These are phyloP conservation scores for Cyberlindnera americana DNA, from an alignment of 805 yeast species.

Conservation along the genomic window DNA sequence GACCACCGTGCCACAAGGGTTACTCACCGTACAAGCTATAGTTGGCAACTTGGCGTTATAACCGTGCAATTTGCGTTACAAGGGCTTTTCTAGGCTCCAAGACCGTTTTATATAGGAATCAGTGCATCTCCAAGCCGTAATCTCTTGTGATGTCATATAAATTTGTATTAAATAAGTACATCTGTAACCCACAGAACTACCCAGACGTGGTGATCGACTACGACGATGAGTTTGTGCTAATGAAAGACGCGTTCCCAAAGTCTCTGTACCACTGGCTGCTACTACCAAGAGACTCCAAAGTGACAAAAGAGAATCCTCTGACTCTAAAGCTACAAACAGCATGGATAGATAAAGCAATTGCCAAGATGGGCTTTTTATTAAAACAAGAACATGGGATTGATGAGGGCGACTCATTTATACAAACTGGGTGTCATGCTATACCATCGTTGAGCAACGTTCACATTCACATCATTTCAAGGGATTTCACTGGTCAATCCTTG, in stretches of 20 bases:
- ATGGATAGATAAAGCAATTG: conserved; percentile 16
- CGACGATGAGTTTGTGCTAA: conserved; percentile 52
- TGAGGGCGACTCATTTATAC: conserved; percentile 31
- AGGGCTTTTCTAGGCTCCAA: too few relatives aligned
- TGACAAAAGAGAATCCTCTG: too few relatives aligned
- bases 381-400: conserved; percentile 17
- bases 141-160: too few relatives aligned
- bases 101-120: too few relatives aligned
- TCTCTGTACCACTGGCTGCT: conserved; percentile 56
- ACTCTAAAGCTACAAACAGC: too few relatives aligned
- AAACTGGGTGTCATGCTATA: conserved; percentile 62
- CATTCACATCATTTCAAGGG: conserved; percentile 67
- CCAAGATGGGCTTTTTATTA: conserved; percentile 6
- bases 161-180: too few relatives aligned
- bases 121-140: too few relatives aligned
- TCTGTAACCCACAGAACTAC: conserved; percentile 41
- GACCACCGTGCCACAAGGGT: too few relatives aligned
- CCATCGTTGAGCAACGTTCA: conserved; percentile 73
- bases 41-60: too few relatives aligned
- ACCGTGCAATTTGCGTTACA: too few relatives aligned
- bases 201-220: conserved; percentile 38
- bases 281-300: conserved; percentile 45
- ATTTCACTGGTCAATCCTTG: conserved; percentile 49
- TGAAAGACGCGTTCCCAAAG: conserved; percentile 63
- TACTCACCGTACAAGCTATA: too few relatives aligned